Conservation (phyloP, 1,284 basidiomycete species). For the Termitomyces sp. region DNA sequence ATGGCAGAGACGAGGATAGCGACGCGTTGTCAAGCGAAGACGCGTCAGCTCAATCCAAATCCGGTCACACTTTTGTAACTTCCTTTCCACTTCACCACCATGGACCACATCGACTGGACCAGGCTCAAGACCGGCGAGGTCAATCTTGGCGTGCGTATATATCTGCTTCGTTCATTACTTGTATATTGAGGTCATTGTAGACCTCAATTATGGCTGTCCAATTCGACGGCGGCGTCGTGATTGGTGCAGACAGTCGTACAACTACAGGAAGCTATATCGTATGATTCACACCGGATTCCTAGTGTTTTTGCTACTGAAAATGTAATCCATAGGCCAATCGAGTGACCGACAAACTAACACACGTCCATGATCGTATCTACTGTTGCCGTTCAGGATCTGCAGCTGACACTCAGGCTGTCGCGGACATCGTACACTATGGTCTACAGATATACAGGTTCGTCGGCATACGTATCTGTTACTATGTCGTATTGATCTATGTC, state of each 20-base stretch:
- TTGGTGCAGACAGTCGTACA: slow-evolving; percentile 96
- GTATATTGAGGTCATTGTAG: slow-evolving; percentile 32
- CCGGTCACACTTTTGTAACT: slow-evolving; percentile 14
- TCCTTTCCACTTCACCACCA: slow-evolving; percentile 32
- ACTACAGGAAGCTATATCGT: slow-evolving; percentile 97
- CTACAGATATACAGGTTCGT: slow-evolving; percentile 77
- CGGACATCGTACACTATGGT: slow-evolving; percentile 87
- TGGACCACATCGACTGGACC: slow-evolving; percentile 71
- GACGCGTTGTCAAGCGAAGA: slow-evolving; percentile 36
- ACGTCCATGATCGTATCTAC: slow-evolving; percentile 97
- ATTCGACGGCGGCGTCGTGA: slow-evolving; percentile 91
- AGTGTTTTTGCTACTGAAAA: slow-evolving; percentile 1
- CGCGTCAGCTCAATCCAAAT: slow-evolving; percentile 51
- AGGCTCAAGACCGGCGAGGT: slow-evolving; percentile 89
- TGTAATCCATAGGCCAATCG: slow-evolving; percentile 73
- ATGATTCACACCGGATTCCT: slow-evolving; percentile 22
- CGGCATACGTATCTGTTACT: background rate
- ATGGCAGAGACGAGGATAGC: slow-evolving; percentile 30
- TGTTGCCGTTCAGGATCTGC: slow-evolving; percentile 98
- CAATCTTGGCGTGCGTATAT: slow-evolving; percentile 80
- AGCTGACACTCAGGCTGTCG: slow-evolving; percentile 96
- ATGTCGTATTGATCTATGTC: slow-evolving; percentile 2
- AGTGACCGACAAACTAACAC: slow-evolving; percentile 97
- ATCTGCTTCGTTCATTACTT: background rate
- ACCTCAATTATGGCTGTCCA: slow-evolving; percentile 99